phyloP scores from a whole-genome alignment of 2,329 filamentous ascomycete species.

The Aaosphaeria pasadenensis region DNA sequence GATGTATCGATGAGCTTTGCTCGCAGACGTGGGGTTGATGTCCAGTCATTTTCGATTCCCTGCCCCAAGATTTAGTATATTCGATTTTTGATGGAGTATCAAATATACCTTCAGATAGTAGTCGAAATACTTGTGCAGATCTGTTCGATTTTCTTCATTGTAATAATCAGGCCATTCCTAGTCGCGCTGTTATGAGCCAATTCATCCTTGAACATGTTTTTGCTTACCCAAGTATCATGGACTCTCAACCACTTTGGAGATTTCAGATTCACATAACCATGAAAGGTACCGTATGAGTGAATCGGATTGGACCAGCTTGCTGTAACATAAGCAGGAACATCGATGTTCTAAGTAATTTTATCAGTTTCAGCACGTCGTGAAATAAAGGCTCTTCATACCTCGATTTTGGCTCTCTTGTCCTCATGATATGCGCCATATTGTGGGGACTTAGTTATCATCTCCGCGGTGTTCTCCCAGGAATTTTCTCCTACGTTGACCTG shows the following conservation, averaged over 20 bases:
- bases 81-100: too few relatives aligned
- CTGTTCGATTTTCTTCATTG: constrained; percentile 9
- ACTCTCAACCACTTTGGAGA: constrained; percentile 11
- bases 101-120: constrained; percentile 31
- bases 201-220: too few relatives aligned
- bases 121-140: constrained; percentile 43
- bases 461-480: too few relatives aligned
- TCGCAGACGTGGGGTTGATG: too few relatives aligned
- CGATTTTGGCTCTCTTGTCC: constrained; percentile 18
- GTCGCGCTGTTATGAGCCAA: too few relatives aligned
- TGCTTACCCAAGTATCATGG: constrained; percentile 13
- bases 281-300: constrained; percentile 16
- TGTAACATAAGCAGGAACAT: constrained; percentile 16
- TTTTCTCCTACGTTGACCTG: too few relatives aligned
- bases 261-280: not conserved
- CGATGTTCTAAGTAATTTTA: constrained; percentile 5
- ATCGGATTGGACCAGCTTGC: constrained; percentile 12
- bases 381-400: not conserved
- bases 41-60: too few relatives aligned
- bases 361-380: too few relatives aligned
- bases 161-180: constrained; percentile 21
- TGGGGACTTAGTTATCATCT: constrained; percentile 39
- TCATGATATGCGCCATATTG: constrained; percentile 18
- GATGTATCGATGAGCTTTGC: too few relatives aligned
- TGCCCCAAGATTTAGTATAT: too few relatives aligned